Percentiles rank a stretch among this genome's conserved stretches.
Evolutionary conservation across 1,139 yeast genomes (phyloP).

Genomic region (Pneumocystis carinii): DNA sequence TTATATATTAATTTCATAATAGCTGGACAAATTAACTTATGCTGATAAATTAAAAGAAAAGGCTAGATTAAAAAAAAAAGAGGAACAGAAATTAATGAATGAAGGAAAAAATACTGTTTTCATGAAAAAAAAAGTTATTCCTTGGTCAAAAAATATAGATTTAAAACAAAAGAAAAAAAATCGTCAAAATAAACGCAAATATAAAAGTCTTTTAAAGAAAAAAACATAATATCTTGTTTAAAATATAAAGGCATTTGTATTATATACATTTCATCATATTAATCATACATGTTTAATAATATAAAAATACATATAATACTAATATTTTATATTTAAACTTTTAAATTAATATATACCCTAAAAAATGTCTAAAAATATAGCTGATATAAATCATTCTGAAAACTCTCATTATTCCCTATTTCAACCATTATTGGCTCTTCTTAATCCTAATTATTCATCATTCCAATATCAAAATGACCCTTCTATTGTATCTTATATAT

Average conservation of each 20-base stretch:
- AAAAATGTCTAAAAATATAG: not conserved
- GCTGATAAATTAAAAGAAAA: slow-evolving; percentile 8
- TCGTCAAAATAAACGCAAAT: slow-evolving; percentile 14
- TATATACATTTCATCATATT: too few species aligned
- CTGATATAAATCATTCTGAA: not conserved
- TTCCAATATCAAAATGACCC: not conserved
- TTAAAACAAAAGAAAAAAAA: not conserved
- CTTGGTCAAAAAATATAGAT: not conserved
- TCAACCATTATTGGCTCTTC: not conserved
- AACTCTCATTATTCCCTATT: not conserved
- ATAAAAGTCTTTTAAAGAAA: slow-evolving; percentile 33
- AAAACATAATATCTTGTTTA: slow-evolving; percentile 55
- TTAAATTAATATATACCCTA: not conserved
- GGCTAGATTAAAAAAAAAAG: slow-evolving; percentile 8
- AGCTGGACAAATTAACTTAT: slow-evolving; percentile 6
- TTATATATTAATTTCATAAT: not conserved
- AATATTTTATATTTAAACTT: too few species aligned
- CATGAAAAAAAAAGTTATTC: not conserved
- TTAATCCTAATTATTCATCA: not conserved
- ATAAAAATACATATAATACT: too few species aligned
- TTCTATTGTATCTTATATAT: not conserved
- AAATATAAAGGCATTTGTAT: slow-evolving; percentile 31
- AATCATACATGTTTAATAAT: too few species aligned
- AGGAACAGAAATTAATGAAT: slow-evolving; percentile 2
- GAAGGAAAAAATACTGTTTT: not conserved